Conservation (phyloP, 345 rosid genomes). For the Fremontodendron californicum region DNA sequence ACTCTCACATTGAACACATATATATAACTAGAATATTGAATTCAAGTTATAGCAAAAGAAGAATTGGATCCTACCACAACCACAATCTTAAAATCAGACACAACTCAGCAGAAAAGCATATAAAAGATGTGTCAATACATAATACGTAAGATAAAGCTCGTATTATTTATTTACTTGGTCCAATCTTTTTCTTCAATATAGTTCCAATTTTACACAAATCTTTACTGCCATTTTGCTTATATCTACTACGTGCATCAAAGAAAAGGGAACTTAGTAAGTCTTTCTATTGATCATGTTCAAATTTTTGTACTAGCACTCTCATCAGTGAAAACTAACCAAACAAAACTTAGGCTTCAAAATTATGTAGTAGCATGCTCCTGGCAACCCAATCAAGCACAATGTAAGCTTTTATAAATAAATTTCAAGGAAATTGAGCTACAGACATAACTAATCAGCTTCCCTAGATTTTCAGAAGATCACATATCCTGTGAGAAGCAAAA, state of each 20-base stretch:
- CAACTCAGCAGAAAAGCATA: not conserved
- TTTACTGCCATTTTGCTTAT: not conserved
- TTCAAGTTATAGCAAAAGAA: not conserved
- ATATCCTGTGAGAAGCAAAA: not conserved
- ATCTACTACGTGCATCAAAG: not conserved
- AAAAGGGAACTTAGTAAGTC: not conserved
- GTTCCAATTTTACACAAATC: not conserved
- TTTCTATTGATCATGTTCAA: not conserved
- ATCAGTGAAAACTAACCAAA: not conserved
- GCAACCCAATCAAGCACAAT: not conserved
- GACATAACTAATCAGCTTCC: not conserved
- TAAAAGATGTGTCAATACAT: not conserved
- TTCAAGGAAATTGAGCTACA: not conserved
- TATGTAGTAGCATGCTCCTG: not conserved
- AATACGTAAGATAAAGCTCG: not conserved
- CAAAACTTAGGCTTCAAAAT: not conserved
- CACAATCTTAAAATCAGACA: not conserved
- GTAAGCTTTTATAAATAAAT: not conserved
- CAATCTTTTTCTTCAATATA: not conserved
- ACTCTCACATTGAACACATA: not conserved
- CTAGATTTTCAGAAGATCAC: not conserved
- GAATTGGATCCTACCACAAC: not conserved
- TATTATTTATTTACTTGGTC: not conserved
- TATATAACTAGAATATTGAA: not conserved
- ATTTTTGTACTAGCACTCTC: not conserved